Base-by-base conservation (phyloP, 805 yeast species). In the Candida adriatica region DNA sequence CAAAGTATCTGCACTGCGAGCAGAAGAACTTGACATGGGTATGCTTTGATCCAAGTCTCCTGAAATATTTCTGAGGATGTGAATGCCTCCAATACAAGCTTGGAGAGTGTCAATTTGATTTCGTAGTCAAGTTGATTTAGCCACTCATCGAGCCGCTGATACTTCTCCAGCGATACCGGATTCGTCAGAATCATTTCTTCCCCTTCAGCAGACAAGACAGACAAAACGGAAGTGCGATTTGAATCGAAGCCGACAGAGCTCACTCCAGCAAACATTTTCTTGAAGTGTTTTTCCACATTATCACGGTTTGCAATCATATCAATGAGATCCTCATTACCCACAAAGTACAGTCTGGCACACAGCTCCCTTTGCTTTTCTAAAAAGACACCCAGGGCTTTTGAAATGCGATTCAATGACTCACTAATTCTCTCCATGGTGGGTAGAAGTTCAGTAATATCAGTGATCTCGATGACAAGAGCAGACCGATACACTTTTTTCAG, bases 291-390 rank as follows among this genome's bases (percentile, higher is more conserved):
- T 13, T 77, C 75, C 4, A 79, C 61, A 41, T 77, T 70, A 5
- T 51, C 57, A 0, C 74, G 59, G 31, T 78, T 69, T 3, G 96
- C 95, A 21, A 90, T 69, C 24, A 90, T 70, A 39, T 85, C 94
- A 20, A 90, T 59, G 18, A 90, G 57, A 51, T 90, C 96, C 38
- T 87, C 95, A 51, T 90, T 90, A 6, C 96, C 96, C 17, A 90
- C 59, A 49, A 90, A 88, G 47, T 79, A 87, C 34, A 87, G 79
- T 28, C 96, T 65, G 1, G 95, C 88, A 46, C 81, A 90, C 1
- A 65, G 37, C 25, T 70, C 79, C 40, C 97, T 61, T 50, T 88
- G 94, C 23, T 69, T 70, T 44, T 88, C 96, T 19, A 90, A 60
- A 50, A 77, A 90, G 7, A 84, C 90, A 9, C 76, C 65, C 10